Conservation (phyloP, 176 grass and related monocot genomes). For the Aegilops speltoides region DNA sequence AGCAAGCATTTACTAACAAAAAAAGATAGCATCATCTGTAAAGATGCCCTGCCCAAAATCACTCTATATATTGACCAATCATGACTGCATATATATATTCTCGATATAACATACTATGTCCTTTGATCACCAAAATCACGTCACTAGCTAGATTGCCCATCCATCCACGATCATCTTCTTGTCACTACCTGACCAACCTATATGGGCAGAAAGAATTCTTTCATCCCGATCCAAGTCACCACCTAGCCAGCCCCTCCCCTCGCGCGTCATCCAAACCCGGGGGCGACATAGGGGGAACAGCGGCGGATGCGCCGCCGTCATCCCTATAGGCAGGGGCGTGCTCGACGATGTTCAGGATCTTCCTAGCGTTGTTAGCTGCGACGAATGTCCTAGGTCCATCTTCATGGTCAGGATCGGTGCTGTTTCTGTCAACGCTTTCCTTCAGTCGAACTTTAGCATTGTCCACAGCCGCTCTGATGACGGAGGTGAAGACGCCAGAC, state of each 20-base stretch:
- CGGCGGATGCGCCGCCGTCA: conserved; percentile 25
- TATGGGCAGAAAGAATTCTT: not conserved
- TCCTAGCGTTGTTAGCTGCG: conserved; percentile 34
- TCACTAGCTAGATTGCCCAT: not conserved
- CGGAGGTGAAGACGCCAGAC: conserved; percentile 79
- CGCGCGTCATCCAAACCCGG: conserved; percentile 39
- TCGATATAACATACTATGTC: not conserved
- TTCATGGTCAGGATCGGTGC: conserved; percentile 5
- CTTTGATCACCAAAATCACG: not conserved
- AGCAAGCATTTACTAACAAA: no score
- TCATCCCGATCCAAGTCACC: not conserved
- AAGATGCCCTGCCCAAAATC: not conserved
- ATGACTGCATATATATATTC: not conserved
- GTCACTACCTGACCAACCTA: not conserved
- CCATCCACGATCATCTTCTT: not conserved
- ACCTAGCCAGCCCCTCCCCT: not conserved
- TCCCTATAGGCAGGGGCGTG: not conserved
- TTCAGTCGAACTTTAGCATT: conserved; percentile 22
- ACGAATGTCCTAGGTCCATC: conserved; percentile 9
- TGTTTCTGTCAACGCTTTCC: conserved; percentile 16
- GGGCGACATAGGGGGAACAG: conserved; percentile 66
- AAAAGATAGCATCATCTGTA: no score
- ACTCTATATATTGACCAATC: conserved; percentile 6
- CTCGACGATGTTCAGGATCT: conserved; percentile 46
- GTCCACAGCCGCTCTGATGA: conserved; percentile 47